Evolutionary conservation across 2,329 filamentous ascomycete species (phyloP).

Genomic region (Ascochyta lentis): DNA sequence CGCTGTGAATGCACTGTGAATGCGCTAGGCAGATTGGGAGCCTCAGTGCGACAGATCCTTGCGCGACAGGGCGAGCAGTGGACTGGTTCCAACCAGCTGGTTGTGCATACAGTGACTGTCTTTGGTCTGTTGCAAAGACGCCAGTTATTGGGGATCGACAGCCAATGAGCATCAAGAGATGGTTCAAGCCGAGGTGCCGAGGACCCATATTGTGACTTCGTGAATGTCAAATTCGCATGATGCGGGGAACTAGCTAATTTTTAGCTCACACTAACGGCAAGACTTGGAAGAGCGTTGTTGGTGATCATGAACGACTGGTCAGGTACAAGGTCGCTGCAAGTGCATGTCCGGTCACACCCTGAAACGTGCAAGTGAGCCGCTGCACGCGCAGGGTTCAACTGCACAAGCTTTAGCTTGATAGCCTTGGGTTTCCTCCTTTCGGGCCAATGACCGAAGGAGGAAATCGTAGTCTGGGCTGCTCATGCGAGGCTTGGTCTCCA

Average conservation of each 20-base stretch:
- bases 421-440: slow-evolving; percentile 22
- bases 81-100: background rate
- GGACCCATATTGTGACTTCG: slow-evolving; percentile 7
- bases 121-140: background rate
- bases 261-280: slow-evolving; percentile 4
- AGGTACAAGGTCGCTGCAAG: slow-evolving; percentile 21
- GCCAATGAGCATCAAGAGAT: slow-evolving; percentile 3
- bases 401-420: slow-evolving; percentile 33
- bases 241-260: slow-evolving; percentile 12
- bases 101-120: background rate
- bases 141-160: background rate
- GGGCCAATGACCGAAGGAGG: slow-evolving; percentile 17
- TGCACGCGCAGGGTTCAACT: slow-evolving; percentile 22
- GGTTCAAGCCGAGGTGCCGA: slow-evolving; percentile 15
- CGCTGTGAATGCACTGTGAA: background rate
- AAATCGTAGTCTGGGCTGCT: slow-evolving; percentile 8
- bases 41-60: background rate
- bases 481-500: slow-evolving; percentile 17
- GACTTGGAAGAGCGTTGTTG: slow-evolving; percentile 4
- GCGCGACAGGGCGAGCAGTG: background rate
- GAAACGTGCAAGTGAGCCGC: slow-evolving; percentile 22
- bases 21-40: slow-evolving; percentile 8
- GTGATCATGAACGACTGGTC: slow-evolving; percentile 8
- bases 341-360: slow-evolving; percentile 17
- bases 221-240: slow-evolving; percentile 12